These are phyloP conservation scores for Zizania latifolia DNA, from an alignment of 176 grass and related monocot species.

Conservation along the genomic window DNA sequence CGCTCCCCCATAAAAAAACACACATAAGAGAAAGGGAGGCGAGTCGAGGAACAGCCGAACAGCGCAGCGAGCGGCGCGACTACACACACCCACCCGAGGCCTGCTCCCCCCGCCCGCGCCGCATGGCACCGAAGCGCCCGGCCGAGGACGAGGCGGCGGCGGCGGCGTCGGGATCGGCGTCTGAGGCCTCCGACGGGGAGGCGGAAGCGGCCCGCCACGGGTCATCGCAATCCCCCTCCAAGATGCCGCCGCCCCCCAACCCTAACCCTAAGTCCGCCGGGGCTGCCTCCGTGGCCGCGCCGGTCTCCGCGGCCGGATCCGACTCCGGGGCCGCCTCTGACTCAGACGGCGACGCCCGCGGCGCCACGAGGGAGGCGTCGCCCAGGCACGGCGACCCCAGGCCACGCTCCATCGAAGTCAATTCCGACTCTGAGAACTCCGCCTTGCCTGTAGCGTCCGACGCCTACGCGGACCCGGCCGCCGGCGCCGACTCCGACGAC, in stretches of 20 bases:
- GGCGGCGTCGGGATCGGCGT: conserved; percentile 25
- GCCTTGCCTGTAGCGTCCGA: conserved; percentile 11
- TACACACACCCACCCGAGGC: neutral
- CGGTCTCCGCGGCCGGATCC: conserved; percentile 22
- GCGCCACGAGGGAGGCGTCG: neutral
- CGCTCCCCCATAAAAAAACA: neutral
- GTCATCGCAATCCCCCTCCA: conserved; percentile 32
- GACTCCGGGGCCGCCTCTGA: conserved; percentile 39
- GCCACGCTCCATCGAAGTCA: conserved; percentile 12
- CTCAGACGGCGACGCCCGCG: conserved; percentile 23
- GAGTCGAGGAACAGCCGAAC: neutral
- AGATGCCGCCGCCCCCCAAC: conserved; percentile 36
- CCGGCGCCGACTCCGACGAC: conserved; percentile 22
- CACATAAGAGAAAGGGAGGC: neutral
- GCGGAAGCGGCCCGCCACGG: neutral
- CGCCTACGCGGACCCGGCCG: conserved; percentile 16
- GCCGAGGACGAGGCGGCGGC: neutral
- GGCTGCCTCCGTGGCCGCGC: neutral
- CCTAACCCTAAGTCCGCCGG: conserved; percentile 27
- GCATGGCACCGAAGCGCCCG: conserved; percentile 59
- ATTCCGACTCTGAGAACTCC: conserved; percentile 29
- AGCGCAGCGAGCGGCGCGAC: neutral
- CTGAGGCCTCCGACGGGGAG: conserved; percentile 41
- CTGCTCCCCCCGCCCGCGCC: neutral
- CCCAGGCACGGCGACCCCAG: conserved; percentile 13